Evolutionary conservation across 768 basidiomycete species (phyloP), one percentile per base, ranked within the genome.

Genomic region (Hericium erinaceus): DNA sequence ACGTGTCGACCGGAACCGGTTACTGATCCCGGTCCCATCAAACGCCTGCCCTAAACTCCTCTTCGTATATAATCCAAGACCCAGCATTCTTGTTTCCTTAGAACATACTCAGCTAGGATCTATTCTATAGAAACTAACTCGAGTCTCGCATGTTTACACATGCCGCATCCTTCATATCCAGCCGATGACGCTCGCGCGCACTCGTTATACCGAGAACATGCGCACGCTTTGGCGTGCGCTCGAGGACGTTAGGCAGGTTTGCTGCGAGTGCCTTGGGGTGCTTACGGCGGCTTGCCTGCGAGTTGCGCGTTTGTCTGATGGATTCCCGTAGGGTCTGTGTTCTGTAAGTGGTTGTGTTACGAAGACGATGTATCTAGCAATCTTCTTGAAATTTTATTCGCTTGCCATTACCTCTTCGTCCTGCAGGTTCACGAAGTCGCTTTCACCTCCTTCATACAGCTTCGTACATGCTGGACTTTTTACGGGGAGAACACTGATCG

Each of bases 91-190:
- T 16, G 3, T n/a, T 69, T 74, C 80, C 66, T 74, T 63, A 84
- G 83, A 84, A 82, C 82, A 84, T 84, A 84, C 83, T 84, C 83
- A 81, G 80, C 79, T 81, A 84, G 82, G 82, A 84, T 84, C 82
- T 84, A 80, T 84, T 84, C 68, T 82, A 83, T 81, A 84, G 83
- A 80, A 81, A 81, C 82, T 83, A 80, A 83, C 83, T 68, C 80
- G 82, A 82, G 81, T 84, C 81, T 83, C 79, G 83, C 83, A 84
- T 83, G 81, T 83, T 82, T 82, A 83, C 75, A 77, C 81, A 82
- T 84, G 83, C 82, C 82, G 68, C 79, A 79, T 78, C 73, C 77
- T 81, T 83, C 78, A 81, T 77, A 77, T 84, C 79, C 81, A 80
- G 71, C 80, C 79, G 83, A 85, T 85, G 83, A 84, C 75, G 75